Evolutionary conservation across 345 rosid genomes (phyloP).

Genomic region (Brassica carinata): DNA sequence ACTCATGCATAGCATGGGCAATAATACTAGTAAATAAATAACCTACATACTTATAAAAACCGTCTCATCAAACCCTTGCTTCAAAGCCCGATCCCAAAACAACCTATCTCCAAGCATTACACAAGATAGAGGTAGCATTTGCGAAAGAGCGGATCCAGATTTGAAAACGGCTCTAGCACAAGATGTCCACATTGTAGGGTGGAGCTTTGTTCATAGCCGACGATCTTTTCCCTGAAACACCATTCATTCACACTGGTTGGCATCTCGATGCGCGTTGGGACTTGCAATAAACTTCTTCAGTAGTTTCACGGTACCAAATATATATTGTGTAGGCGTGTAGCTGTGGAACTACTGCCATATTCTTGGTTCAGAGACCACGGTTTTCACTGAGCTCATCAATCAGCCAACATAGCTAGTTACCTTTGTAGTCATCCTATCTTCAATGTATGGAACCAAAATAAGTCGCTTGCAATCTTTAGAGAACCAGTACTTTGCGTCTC

Average conservation of each 20-base stretch:
- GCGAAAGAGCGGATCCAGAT: too few species aligned
- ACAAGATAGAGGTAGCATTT: too few species aligned
- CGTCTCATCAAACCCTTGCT: too few species aligned
- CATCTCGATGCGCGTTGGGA: constrained; percentile 94
- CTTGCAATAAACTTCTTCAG: constrained; percentile 90
- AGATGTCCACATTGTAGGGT: constrained; percentile 62
- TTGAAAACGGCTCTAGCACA: constrained; percentile 41
- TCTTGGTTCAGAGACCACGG: constrained; percentile 31
- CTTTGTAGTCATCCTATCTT: constrained; percentile 1
- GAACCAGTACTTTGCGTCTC: not conserved
- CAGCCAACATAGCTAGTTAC: constrained; percentile 35
- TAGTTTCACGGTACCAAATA: constrained; percentile 34
- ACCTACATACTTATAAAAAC: too few species aligned
- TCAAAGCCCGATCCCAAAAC: too few species aligned
- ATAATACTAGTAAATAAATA: too few species aligned
- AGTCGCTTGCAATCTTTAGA: not conserved
- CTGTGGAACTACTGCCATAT: constrained; percentile 35
- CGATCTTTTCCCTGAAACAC: too few species aligned
- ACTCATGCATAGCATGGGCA: too few species aligned
- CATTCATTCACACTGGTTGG: constrained; percentile 58
- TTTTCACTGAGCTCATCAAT: constrained; percentile 28
- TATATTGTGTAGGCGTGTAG: not conserved
- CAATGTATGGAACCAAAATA: constrained; percentile 9
- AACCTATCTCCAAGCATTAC: too few species aligned
- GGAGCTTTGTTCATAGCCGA: too few species aligned